phyloP scores from a whole-genome alignment of 345 rosid species.

The Eucalyptus victrix region DNA sequence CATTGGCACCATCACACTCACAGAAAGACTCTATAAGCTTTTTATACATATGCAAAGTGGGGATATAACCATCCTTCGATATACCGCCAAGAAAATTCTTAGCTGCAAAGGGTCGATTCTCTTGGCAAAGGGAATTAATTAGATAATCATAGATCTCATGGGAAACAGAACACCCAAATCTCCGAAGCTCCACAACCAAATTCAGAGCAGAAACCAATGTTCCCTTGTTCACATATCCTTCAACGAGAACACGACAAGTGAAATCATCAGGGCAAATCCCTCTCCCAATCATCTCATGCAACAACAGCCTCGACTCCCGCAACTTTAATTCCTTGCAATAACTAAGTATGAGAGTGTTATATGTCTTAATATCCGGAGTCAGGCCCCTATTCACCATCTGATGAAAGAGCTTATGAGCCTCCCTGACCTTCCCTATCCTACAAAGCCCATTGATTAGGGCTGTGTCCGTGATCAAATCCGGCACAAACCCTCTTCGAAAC shows the following conservation, averaged over 20 bases:
- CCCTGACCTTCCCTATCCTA: slow-evolving; percentile 55
- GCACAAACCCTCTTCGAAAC: slow-evolving; percentile 52
- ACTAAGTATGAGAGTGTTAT: slow-evolving; percentile 63
- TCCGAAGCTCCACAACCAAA: slow-evolving; percentile 57
- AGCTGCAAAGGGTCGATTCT: slow-evolving; percentile 81
- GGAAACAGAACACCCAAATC: slow-evolving; percentile 32
- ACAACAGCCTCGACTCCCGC: slow-evolving; percentile 40
- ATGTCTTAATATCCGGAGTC: slow-evolving; percentile 48
- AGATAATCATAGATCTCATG: slow-evolving; percentile 35
- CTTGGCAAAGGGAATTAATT: slow-evolving; percentile 42
- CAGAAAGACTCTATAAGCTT: slow-evolving; percentile 50
- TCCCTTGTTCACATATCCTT: slow-evolving; percentile 46
- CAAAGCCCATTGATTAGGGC: slow-evolving; percentile 74
- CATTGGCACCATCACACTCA: slow-evolving; percentile 15
- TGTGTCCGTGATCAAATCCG: slow-evolving; percentile 77
- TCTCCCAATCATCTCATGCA: slow-evolving; percentile 58
- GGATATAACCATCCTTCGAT: slow-evolving; percentile 23
- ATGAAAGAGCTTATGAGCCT: slow-evolving; percentile 80
- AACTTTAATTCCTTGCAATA: slow-evolving; percentile 69
- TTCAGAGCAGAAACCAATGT: slow-evolving; percentile 64
- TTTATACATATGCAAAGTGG: slow-evolving; percentile 20
- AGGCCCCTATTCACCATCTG: slow-evolving; percentile 59
- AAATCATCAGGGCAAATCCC: slow-evolving; percentile 45
- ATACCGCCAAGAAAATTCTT: slow-evolving; percentile 46
- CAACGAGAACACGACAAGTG: slow-evolving; percentile 45